Conservation (phyloP, 164 flowering plant genomes). For the Umbilicus rupestris region DNA sequence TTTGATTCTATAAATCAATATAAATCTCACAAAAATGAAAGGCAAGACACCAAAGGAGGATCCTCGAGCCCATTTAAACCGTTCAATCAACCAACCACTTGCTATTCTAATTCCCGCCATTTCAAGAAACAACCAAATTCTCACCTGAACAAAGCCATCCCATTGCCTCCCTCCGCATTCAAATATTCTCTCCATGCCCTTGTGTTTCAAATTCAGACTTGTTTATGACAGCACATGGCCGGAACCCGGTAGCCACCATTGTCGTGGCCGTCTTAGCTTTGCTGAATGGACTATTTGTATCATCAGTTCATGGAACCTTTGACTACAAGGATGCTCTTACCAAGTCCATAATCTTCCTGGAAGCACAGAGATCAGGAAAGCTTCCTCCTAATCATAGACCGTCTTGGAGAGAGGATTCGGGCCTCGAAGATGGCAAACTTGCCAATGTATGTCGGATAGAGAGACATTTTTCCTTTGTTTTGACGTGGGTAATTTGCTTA, state of each 20-base stretch:
- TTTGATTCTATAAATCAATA: neutral
- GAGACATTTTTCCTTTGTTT: neutral
- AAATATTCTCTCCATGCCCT: neutral
- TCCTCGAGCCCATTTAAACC: neutral
- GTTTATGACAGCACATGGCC: neutral
- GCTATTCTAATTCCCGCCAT: neutral
- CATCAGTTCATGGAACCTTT: slow-evolving; percentile 24
- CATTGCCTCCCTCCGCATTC: neutral
- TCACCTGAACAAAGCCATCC: neutral
- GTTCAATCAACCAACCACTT: neutral
- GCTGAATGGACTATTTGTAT: slow-evolving; percentile 16
- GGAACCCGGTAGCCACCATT: slow-evolving; percentile 11
- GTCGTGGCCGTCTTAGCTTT: slow-evolving; percentile 24
- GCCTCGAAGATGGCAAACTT: slow-evolving; percentile 57
- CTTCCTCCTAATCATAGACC: slow-evolving; percentile 47
- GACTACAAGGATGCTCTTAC: slow-evolving; percentile 72
- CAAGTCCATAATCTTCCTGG: slow-evolving; percentile 72
- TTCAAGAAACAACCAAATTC: neutral
- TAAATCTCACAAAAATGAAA: neutral
- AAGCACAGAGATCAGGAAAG: slow-evolving; percentile 83
- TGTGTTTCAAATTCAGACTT: neutral
- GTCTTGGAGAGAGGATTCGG: slow-evolving; percentile 80
- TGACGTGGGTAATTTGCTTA: neutral
- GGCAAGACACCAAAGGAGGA: neutral
- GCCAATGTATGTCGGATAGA: slow-evolving; percentile 26